Evolutionary conservation across 306 rosid genomes (phyloP), one percentile per base, ranked within the genome.

Genomic region (Medicago arabica): DNA sequence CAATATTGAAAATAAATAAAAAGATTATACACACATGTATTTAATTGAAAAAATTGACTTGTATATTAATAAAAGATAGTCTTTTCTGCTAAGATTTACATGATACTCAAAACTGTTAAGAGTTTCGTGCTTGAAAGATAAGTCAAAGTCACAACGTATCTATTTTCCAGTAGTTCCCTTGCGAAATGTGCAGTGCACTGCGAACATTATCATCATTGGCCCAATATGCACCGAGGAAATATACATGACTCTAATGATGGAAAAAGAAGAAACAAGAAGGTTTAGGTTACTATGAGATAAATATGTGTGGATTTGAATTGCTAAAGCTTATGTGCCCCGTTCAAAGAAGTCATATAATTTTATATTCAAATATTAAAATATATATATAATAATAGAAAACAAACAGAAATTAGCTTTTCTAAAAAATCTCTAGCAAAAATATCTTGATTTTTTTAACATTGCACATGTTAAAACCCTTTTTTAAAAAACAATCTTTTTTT

Each of bases 51-150:
- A 41, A 13, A 41, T 41, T 41, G 10, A 85, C 91, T 85, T 89
- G 78, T 81, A 89, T 71, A 87, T 69, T 21, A 89, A 63, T 53
- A 90, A 84, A 8, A 72, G 89, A 50, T 65, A 74, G 67, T 92
- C 92, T 84, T 65, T 76, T 4, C 51, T 43, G 59, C 94, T 85
- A 25, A 87, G 82, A 64, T 89, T 82, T 43, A 28, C 72, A 71
- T 87, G 94, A 73, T 76, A 84, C 3, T 11, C 31, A 18, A 70
- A 53, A 69, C 77, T 74, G 75, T 39, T 40, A 2, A 0, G 0
- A 6, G 74, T 8, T 7, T 83, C 88, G 0, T 1, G 0, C 5
- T 46, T 38, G 21, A 74, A 74, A 64, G 19, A 40, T 5, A 55
- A 0, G 3, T 0, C 23, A 1, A 0, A 3, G 28, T 10, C 16